Evolutionary conservation across 768 basidiomycete genomes (phyloP), one percentile per base, ranked within the genome.

Genomic region (Macrolepiota dolichaula): DNA sequence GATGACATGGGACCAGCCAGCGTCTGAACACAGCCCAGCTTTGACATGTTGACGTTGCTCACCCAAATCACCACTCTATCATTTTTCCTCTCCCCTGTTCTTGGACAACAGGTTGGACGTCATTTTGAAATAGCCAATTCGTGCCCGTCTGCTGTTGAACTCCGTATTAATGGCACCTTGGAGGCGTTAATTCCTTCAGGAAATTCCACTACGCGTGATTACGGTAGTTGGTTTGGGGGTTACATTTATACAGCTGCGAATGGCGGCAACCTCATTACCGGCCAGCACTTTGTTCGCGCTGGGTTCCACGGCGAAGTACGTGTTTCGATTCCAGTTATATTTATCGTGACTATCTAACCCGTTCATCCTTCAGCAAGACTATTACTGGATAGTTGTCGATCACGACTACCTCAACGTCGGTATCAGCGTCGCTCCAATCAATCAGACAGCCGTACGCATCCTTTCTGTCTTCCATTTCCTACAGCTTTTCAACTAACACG

Each of bases 361-460:
- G n/a, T n/a, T n/a, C n/a, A n/a, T 32, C 17, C 36, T 4, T 1
- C 54, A 71, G 72, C 54, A 60, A 11, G 64, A 63, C 11, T 72
- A 69, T 56, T 75, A 74, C 52, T 75, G 71, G 47, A 65, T 73
- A 12, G 64, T 72, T 37, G 64, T 67, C 36, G 73, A 75, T 53
- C 63, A 63, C 3, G 53, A 37, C 11, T 32, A 66, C 55, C 65
- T 72, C 64, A 75, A 73, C 50, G 67, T 62, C 11, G 73, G 68
- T 3, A 57, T 74, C 32, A 65, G 46, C 15, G 67, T 74, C 27
- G 54, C 62, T 4, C 70, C 71, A 1, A 63, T 62, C 27, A 51
- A 63, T 12, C 44, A 55, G 11, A 38, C 60, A 0, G n/a, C 52
- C 11, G 52, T 54, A 54, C 19, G 47, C 38, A 17, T 35, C 35